Base-by-base conservation (phyloP, 768 basidiomycete species). In the Boletus rubescentipes region DNA sequence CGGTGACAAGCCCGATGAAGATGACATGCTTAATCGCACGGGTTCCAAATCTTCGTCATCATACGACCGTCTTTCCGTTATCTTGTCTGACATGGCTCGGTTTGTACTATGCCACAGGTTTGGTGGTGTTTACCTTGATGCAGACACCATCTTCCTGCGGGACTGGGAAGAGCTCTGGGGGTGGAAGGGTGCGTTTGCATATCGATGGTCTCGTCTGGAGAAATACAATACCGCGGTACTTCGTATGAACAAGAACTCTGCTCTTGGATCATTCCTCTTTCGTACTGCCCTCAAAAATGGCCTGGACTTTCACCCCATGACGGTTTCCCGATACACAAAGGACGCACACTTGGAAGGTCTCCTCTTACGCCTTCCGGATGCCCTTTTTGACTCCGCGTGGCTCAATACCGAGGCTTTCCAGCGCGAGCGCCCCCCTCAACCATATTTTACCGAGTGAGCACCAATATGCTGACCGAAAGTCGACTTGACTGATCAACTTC, bases 101-200 rank as follows among this genome's bases (percentile, higher is more conserved):
- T 99, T 98, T 70, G 86, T 98, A 52, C 79, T 99, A n/a, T 94
- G 92, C 57, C 92, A 99, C 70, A 87, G 94, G 20, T 98, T 89
- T 64, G 96, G 97, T 21, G 96, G 96, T 14, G 90, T 94, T 45
- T 99, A 98, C 67, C 84, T 99, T 48, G 96, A 99, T 64, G 94
- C 95, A 10, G 97, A 98, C 68, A 98, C 93, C 9, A 84, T 99
- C 59, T 85, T 99, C 61, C 73, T 99, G 31, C 87, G 97, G 20
- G 96, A 99, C 66, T 99, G 97, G 97, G 95, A 97, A 67, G 96
- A 98, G 61, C 76, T 99, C 6, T 98, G 93, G 93, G 93, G 92
- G 29, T 97, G 91, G 88, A 85, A 87, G 62, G 95, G 95, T 36
- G 93, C 94, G 16, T 99, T 97, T 63, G 95, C 96, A 9, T 98